Percentiles rank a stretch among this genome's conserved stretches.
Evolutionary conservation across 139 green algal genomes (phyloP).

Genomic region (Pleodorina starrii): DNA sequence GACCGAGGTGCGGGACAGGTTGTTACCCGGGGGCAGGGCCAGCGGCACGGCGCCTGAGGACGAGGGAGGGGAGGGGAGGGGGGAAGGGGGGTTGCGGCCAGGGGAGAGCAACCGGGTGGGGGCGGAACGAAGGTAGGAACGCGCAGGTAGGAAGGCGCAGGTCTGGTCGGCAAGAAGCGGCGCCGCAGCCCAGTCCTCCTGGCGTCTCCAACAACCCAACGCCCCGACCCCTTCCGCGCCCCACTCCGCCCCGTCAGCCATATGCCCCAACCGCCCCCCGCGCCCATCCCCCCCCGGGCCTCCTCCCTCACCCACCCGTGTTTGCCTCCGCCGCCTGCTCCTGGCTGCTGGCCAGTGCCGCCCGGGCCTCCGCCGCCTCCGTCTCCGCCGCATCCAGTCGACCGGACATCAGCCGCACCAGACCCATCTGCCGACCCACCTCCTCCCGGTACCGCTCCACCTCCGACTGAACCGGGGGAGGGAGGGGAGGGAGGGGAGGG

Average conservation of each 20-base stretch:
- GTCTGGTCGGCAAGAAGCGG: too few relatives aligned
- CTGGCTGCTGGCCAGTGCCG: not conserved
- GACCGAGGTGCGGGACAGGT: conserved; percentile 5
- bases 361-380: conserved; percentile 20
- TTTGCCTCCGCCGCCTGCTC: not conserved
- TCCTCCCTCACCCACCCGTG: not conserved
- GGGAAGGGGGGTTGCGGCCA: not conserved
- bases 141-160: too few relatives aligned
- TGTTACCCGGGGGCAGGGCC: conserved; percentile 24
- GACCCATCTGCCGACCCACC: conserved; percentile 2
- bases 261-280: too few relatives aligned
- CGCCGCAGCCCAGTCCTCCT: too few relatives aligned
- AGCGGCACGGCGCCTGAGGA: conserved; percentile 21
- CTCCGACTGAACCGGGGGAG: not conserved
- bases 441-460: not conserved
- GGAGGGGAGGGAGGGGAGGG: not conserved
- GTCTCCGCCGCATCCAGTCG: conserved; percentile 42
- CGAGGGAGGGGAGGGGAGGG: not conserved
- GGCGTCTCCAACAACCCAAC: too few relatives aligned
- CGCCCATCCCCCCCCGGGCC: too few relatives aligned
- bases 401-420: not conserved
- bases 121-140: too few relatives aligned
- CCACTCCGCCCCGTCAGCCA: not conserved
- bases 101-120: too few relatives aligned
- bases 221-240: not conserved